Percentiles rank a stretch among this genome's conserved stretches.
Evolutionary conservation across 805 yeast species (phyloP).

Genomic region (Komagataella populi): DNA sequence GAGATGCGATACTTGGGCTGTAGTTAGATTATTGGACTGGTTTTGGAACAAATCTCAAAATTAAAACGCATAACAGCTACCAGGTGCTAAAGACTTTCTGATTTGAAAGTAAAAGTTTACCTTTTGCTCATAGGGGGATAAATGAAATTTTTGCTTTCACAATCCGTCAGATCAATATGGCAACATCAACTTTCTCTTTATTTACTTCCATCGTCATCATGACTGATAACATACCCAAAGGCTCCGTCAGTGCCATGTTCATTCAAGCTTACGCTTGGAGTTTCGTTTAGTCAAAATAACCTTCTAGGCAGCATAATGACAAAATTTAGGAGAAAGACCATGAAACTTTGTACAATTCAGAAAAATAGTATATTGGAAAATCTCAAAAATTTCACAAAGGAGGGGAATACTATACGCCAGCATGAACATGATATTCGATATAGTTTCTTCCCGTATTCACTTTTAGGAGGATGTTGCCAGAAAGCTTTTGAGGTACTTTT

Average conservation of each 20-base stretch:
- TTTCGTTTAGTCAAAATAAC: conserved; percentile 31
- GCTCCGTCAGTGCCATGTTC: conserved; percentile 7
- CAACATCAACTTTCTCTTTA: conserved; percentile 19
- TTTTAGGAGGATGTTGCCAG: no score
- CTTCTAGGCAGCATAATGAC: conserved; percentile 26
- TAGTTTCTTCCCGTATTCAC: no score
- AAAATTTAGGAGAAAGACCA: no score
- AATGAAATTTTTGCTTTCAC: conserved; percentile 35
- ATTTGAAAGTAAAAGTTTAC: neutral
- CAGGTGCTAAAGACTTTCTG: neutral
- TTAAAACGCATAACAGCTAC: neutral
- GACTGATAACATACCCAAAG: conserved; percentile 13
- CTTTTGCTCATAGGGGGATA: conserved; percentile 24
- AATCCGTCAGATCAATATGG: conserved; percentile 39
- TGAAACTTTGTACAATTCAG: no score
- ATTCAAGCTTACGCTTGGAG: conserved; percentile 16
- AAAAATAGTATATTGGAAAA: no score
- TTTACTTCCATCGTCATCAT: conserved; percentile 15
- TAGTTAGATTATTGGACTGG: neutral
- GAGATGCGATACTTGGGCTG: neutral
- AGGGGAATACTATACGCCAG: no score
- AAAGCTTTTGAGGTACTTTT: no score
- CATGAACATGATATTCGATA: no score
- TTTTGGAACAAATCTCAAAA: neutral
- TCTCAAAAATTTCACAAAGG: no score